Evolutionary conservation across 1,284 basidiomycete genomes (phyloP).

Genomic region (Megacollybia platyphylla): DNA sequence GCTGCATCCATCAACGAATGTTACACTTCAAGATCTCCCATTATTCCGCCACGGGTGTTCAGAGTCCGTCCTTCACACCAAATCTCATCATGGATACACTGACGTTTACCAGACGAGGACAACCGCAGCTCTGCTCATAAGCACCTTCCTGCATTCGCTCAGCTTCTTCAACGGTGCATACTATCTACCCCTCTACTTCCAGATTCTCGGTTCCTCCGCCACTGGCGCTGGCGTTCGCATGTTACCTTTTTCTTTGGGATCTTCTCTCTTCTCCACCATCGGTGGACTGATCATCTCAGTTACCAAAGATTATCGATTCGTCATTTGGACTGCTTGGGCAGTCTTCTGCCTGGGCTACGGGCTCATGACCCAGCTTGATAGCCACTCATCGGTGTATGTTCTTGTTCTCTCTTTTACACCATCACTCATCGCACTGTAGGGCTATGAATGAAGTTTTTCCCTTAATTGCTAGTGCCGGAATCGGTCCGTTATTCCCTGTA

Average conservation of each 20-base stretch:
- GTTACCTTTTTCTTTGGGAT: constrained; percentile 63
- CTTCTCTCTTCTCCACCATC: constrained; percentile 40
- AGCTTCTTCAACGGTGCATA: constrained; percentile 45
- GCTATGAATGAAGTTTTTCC: neutral
- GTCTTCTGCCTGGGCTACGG: constrained; percentile 52
- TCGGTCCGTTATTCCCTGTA: no score
- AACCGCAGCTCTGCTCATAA: constrained; percentile 51
- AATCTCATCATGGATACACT: neutral
- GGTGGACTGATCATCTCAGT: constrained; percentile 50
- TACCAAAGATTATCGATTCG: constrained; percentile 47
- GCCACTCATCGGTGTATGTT: constrained; percentile 29
- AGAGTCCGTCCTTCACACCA: constrained; percentile 22
- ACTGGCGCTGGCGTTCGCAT: constrained; percentile 70
- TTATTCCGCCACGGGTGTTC: constrained; percentile 74
- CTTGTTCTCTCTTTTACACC: no score
- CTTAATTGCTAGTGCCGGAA: neutral
- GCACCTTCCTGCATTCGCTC: constrained; percentile 54
- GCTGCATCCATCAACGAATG: constrained; percentile 52
- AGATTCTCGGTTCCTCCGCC: constrained; percentile 66
- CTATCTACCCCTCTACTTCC: constrained; percentile 62
- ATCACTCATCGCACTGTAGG: neutral
- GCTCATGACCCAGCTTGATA: constrained; percentile 44
- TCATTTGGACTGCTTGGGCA: constrained; percentile 48
- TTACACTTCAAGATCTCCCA: constrained; percentile 62
- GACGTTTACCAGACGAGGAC: constrained; percentile 47